phyloP scores from a whole-genome alignment of 1,139 yeast species.

The Yamadazyma kanchanaburiensis region DNA sequence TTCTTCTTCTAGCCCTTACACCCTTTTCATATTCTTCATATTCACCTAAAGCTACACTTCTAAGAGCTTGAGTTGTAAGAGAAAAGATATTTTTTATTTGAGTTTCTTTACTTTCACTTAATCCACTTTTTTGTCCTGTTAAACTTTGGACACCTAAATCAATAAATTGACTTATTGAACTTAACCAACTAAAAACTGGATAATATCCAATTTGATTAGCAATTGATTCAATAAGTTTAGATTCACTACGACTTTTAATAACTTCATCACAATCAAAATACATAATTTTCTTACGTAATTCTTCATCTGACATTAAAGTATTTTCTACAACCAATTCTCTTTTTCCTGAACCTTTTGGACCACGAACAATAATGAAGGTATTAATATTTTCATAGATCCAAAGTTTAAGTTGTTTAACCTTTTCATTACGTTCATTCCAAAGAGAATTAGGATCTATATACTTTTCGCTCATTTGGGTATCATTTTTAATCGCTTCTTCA shows the following conservation, averaged over 20 bases:
- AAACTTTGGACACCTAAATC: slow-evolving; percentile 87
- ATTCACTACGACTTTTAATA: slow-evolving; percentile 70
- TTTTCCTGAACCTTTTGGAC: slow-evolving; percentile 95
- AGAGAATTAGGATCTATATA: slow-evolving; percentile 10
- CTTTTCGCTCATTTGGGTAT: slow-evolving; percentile 8
- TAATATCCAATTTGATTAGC: slow-evolving; percentile 83
- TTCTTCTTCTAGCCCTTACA: slow-evolving; percentile 13
- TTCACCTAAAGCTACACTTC: slow-evolving; percentile 55
- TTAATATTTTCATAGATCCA: slow-evolving; percentile 81
- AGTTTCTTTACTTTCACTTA: slow-evolving; percentile 79
- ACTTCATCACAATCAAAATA: slow-evolving; percentile 77
- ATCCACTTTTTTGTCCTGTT: slow-evolving; percentile 92
- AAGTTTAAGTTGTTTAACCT: slow-evolving; percentile 63
- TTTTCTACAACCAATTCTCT: slow-evolving; percentile 73
- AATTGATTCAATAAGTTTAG: slow-evolving; percentile 60
- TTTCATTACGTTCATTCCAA: slow-evolving; percentile 72
- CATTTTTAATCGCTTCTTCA: slow-evolving; percentile 15
- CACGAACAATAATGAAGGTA: slow-evolving; percentile 83
- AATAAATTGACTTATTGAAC: slow-evolving; percentile 70
- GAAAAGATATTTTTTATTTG: slow-evolving; percentile 81
- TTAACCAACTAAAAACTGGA: slow-evolving; percentile 93
- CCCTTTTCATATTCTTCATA: slow-evolving; percentile 30
- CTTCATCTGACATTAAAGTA: slow-evolving; percentile 48
- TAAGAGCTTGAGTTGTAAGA: slow-evolving; percentile 68
- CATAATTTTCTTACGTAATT: slow-evolving; percentile 52